Evolutionary conservation across 2,329 filamentous ascomycete genomes (phyloP).

Genomic region (Monosporascus sp.): DNA sequence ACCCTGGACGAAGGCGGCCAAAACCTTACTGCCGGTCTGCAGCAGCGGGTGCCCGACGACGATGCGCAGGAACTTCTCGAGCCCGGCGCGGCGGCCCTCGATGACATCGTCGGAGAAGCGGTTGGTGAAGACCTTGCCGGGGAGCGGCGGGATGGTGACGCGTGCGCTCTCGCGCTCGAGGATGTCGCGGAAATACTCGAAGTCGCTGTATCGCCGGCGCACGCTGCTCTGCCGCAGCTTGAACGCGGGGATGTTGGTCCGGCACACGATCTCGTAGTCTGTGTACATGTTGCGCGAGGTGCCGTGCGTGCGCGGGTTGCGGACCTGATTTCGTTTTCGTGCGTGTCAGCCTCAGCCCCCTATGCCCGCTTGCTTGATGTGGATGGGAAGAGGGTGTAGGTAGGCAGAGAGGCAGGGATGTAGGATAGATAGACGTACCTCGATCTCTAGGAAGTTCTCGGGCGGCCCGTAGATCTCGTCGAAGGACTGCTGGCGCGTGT

Average conservation of each 20-base stretch:
- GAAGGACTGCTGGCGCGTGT: conserved; percentile 85
- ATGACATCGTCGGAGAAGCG: conserved; percentile 98
- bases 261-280: conserved; percentile 95
- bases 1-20: conserved; percentile 97
- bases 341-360: conserved; percentile 4
- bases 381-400: neutral
- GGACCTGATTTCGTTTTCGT: conserved; percentile 54
- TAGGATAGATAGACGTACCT: conserved; percentile 50
- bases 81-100: conserved; percentile 81
- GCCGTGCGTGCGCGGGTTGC: conserved; percentile 89
- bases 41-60: conserved; percentile 93
- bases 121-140: conserved; percentile 97
- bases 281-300: conserved; percentile 97
- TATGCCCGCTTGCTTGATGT: conserved; percentile 3
- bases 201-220: conserved; percentile 91
- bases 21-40: conserved; percentile 95
- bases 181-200: conserved; percentile 98
- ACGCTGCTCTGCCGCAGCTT: conserved; percentile 87
- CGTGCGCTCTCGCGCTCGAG: conserved; percentile 90
- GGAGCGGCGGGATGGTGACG: conserved; percentile 91
- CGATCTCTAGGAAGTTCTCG: conserved; percentile 98
- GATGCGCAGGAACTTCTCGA: conserved; percentile 95
- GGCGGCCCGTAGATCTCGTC: conserved; percentile 98
- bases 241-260: conserved; percentile 98
- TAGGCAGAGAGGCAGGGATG: neutral